These are phyloP conservation scores for Schizosaccharomyces pombe DNA, from an alignment of 805 yeast genomes.

Conservation along the genomic window DNA sequence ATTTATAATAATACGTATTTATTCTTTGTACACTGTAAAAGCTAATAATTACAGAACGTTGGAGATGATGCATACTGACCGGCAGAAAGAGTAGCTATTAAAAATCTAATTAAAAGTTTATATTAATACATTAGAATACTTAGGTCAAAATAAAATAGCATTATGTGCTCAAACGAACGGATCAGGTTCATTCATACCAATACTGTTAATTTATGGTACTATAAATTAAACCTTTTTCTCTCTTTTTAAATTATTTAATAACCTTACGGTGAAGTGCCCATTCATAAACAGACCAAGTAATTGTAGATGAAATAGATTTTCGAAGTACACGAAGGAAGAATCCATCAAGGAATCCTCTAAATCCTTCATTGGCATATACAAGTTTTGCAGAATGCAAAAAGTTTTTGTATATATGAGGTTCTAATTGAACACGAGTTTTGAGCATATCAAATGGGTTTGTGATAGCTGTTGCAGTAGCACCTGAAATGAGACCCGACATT, in stretches of 20 bases:
- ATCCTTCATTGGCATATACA: constrained; percentile 25
- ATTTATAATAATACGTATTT: too few relatives aligned
- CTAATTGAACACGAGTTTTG: constrained; percentile 71
- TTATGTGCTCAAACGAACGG: too few relatives aligned
- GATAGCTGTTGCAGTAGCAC: constrained; percentile 53
- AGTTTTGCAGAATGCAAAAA: constrained; percentile 19
- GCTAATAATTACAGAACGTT: too few relatives aligned
- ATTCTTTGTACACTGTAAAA: too few relatives aligned
- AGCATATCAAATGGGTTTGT: constrained; percentile 92
- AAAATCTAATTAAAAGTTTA: neutral
- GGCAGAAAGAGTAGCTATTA: neutral
- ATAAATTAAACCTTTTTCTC: neutral
- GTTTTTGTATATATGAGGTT: constrained; percentile 25
- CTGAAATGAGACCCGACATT: constrained; percentile 54
- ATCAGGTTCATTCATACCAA: neutral
- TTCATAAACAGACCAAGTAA: constrained; percentile 92
- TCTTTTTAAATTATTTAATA: neutral
- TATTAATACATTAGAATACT: neutral
- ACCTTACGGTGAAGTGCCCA: neutral
- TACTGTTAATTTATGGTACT: neutral
- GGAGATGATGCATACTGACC: neutral
- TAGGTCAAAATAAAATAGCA: neutral
- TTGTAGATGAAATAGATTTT: constrained; percentile 79
- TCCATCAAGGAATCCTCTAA: constrained; percentile 53
- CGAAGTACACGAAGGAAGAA: constrained; percentile 55